Evolutionary conservation across 2,329 filamentous ascomycete genomes (phyloP), one percentile per base, ranked within the genome.

Genomic region (Arachnopeziza araneosa): DNA sequence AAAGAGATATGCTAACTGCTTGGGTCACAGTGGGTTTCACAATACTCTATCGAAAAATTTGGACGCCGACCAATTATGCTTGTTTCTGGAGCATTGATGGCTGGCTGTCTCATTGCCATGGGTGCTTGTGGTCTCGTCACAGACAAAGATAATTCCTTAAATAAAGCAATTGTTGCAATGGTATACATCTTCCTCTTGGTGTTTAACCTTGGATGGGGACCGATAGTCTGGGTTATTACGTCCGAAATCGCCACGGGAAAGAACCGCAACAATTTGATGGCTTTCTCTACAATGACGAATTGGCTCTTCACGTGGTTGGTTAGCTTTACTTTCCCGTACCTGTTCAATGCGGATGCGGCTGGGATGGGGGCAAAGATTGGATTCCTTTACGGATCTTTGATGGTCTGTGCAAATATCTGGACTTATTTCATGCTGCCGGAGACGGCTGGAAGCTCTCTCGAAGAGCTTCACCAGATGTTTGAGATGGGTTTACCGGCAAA

Each of bases 281-380:
- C 53, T 21, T 24, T 54, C 53, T 48, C 53, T 21, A 57, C 50
- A 24, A 26, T 19, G 12, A 32, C 23, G 3, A 52, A 52, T 12
- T 57, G 49, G 53, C 32, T 57, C 8, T 55, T 55, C 53, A 49
- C 53, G 14, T 55, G 53, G 53, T 30, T 70, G 6, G 69, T 75
- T 2, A 71, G 71, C 1, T 76, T 77, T 52, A 68, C 67, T 10
- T 68, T 75, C 14, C 75, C 75, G 0, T 77, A 77, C 60, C 69
- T 76, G 21, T 66, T 75, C 8, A 70, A 75, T 58, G 65, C 66
- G 17, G 70, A 70, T 10, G 74, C 74, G 26, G 74, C 73, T 2
- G 66, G 67, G 26, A 69, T 77, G 9, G 69, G 71, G 1, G 66
- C 71, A 9, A 75, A 74, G 57, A 70, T 75, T 2, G 74, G 73